Evolutionary conservation across 1,284 basidiomycete species (phyloP).

Genomic region (Ustilago trichophora): DNA sequence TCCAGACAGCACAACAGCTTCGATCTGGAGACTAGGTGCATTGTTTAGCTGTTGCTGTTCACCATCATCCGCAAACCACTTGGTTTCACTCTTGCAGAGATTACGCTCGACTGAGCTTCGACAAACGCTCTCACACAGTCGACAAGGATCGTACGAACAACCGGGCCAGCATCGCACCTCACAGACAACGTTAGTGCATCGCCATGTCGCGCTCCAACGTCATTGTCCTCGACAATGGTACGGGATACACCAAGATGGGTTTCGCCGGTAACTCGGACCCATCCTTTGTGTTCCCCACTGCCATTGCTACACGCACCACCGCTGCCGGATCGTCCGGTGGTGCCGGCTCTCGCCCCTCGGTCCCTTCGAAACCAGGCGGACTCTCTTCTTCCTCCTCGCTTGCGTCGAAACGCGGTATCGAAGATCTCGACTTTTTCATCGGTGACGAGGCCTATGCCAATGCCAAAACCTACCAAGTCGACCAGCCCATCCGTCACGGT

Average conservation of each 20-base stretch:
- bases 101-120: background rate
- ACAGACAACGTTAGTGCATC: too few species aligned
- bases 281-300: constrained; percentile 74
- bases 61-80: too few species aligned
- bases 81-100: too few species aligned
- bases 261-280: constrained; percentile 99
- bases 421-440: constrained; percentile 99
- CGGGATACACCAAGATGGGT: constrained; percentile 96
- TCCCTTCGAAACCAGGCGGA: constrained; percentile 79
- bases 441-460: constrained; percentile 97
- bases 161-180: too few species aligned
- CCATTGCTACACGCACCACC: constrained; percentile 63
- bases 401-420: constrained; percentile 95
- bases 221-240: constrained; percentile 82
- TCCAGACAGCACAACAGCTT: too few species aligned
- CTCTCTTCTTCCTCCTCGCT: constrained; percentile 65
- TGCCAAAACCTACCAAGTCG: constrained; percentile 86
- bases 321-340: constrained; percentile 40
- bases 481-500: constrained; percentile 97
- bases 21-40: too few species aligned
- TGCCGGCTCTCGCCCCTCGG: constrained; percentile 72
- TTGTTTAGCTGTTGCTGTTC: too few species aligned
- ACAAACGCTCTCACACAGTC: background rate
- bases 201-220: constrained; percentile 66
- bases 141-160: background rate